Percentiles rank a stretch among this genome's conserved stretches.
Conservation (phyloP, 805 yeast genomes). For the Kuraishia molischiana region DNA sequence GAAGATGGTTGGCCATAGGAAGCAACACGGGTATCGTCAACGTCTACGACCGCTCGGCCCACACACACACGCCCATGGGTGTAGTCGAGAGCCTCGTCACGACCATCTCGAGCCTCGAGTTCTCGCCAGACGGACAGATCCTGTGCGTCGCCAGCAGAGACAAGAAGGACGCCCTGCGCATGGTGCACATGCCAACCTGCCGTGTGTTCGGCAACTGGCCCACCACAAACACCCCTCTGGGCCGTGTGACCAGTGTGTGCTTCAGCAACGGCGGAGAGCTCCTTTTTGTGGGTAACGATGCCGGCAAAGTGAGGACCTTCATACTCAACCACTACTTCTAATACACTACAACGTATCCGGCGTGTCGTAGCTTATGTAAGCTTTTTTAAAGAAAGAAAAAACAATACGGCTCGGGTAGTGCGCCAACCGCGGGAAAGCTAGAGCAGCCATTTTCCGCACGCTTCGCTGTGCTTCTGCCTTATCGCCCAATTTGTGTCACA, state of each 20-base stretch:
- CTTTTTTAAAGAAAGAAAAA: too few relatives aligned
- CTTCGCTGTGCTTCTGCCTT: too few relatives aligned
- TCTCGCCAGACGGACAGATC: slow-evolving; percentile 84
- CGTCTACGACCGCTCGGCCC: slow-evolving; percentile 55
- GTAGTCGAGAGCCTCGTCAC: slow-evolving; percentile 75
- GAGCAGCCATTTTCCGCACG: too few relatives aligned
- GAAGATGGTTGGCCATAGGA: slow-evolving; percentile 86
- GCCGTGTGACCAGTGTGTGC: slow-evolving; percentile 74
- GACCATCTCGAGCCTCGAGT: slow-evolving; percentile 60
- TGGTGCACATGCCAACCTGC: slow-evolving; percentile 83
- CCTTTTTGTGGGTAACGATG: slow-evolving; percentile 84
- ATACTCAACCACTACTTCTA: slow-evolving; percentile 65
- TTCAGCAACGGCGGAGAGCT: slow-evolving; percentile 78
- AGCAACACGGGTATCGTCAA: slow-evolving; percentile 83
- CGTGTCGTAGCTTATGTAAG: too few relatives aligned
- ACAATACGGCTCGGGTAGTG: too few relatives aligned
- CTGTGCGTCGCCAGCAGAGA: slow-evolving; percentile 79
- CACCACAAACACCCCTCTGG: slow-evolving; percentile 91
- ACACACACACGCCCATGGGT: slow-evolving; percentile 43
- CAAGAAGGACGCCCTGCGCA: slow-evolving; percentile 73
- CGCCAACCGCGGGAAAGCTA: too few relatives aligned
- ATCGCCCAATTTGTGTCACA: too few relatives aligned
- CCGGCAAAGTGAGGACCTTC: slow-evolving; percentile 87
- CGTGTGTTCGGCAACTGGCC: slow-evolving; percentile 95
- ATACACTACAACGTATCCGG: background rate